Percentiles rank a stretch among this genome's conserved stretches.
These are phyloP conservation scores for Citrullus amarus DNA, from an alignment of 306 rosid genomes.

Conservation along the genomic window DNA sequence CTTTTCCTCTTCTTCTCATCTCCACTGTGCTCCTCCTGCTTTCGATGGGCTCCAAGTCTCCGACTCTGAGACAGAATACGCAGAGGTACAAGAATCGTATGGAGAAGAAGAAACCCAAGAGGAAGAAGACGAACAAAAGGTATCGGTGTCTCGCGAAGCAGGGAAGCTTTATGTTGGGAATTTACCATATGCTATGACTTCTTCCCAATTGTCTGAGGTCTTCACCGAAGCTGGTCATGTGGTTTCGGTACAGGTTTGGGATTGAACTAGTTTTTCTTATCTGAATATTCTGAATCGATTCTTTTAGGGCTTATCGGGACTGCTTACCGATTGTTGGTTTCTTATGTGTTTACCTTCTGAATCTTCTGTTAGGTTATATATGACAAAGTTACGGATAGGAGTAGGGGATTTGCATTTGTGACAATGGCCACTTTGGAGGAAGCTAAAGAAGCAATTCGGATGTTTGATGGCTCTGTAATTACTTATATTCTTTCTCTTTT, in stretches of 20 bases:
- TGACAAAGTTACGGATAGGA: constrained; percentile 72
- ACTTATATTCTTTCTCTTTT: neutral
- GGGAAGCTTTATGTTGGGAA: constrained; percentile 87
- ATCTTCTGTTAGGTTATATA: constrained; percentile 52
- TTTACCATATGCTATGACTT: constrained; percentile 58
- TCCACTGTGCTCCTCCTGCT: constrained; percentile 25
- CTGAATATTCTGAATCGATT: neutral
- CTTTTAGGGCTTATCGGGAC: neutral
- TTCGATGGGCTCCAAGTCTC: constrained; percentile 34
- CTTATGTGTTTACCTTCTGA: neutral
- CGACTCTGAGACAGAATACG: constrained; percentile 11
- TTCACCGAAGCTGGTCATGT: constrained; percentile 77
- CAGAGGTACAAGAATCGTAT: constrained; percentile 19
- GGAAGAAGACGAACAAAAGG: constrained; percentile 27
- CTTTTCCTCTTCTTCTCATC: constrained; percentile 24
- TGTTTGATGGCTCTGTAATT: constrained; percentile 87
- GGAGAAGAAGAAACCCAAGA: constrained; percentile 7
- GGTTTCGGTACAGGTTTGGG: constrained; percentile 56
- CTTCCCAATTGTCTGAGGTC: constrained; percentile 46
- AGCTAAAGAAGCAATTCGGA: constrained; percentile 72
- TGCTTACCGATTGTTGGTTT: neutral
- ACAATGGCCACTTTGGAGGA: constrained; percentile 69
- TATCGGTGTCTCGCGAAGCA: constrained; percentile 28
- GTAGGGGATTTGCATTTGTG: constrained; percentile 95
- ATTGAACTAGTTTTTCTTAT: neutral